Percentiles rank a stretch among this genome's conserved stretches.
Evolutionary conservation across 1,139 yeast genomes (phyloP).

Genomic region (Suhomyces terraborum): DNA sequence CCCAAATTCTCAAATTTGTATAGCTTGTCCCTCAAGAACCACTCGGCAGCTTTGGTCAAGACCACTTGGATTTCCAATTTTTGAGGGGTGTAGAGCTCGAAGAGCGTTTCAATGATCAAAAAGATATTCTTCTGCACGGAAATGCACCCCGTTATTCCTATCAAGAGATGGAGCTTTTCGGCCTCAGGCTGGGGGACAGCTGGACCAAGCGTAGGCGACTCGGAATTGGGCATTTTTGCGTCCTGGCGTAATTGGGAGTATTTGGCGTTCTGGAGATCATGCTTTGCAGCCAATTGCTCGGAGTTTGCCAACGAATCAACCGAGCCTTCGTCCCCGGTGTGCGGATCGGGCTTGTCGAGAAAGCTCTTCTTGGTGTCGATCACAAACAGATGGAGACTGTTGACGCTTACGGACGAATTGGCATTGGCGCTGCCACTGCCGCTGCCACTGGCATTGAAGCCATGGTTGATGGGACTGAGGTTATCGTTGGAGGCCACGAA

Average conservation of each 20-base stretch:
- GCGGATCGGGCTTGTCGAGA: not conserved
- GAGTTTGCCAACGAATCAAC: slow-evolving; percentile 1
- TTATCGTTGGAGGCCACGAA: slow-evolving; percentile 23
- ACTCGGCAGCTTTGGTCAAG: slow-evolving; percentile 32
- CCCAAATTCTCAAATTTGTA: slow-evolving; percentile 28
- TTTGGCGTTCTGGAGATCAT: not conserved
- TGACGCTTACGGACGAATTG: not conserved
- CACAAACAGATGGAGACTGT: slow-evolving; percentile 2
- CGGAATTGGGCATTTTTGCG: not conserved
- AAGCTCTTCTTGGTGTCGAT: not conserved
- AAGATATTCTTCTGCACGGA: slow-evolving; percentile 29
- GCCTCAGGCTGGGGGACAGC: not conserved
- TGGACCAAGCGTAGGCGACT: not conserved
- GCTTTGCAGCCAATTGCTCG: slow-evolving; percentile 2
- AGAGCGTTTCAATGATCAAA: slow-evolving; percentile 30
- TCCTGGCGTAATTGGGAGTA: slow-evolving; percentile 1
- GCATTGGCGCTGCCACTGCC: no score
- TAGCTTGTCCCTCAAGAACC: slow-evolving; percentile 28
- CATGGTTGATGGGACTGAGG: slow-evolving; percentile 29
- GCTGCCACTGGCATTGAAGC: slow-evolving; percentile 14
- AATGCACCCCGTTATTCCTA: slow-evolving; percentile 34
- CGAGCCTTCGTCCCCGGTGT: not conserved
- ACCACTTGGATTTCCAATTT: slow-evolving; percentile 32
- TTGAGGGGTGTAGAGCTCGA: slow-evolving; percentile 28
- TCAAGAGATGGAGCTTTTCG: slow-evolving; percentile 26